phyloP scores from a whole-genome alignment of 2,329 filamentous ascomycete species.

The Didymella arachidicola region DNA sequence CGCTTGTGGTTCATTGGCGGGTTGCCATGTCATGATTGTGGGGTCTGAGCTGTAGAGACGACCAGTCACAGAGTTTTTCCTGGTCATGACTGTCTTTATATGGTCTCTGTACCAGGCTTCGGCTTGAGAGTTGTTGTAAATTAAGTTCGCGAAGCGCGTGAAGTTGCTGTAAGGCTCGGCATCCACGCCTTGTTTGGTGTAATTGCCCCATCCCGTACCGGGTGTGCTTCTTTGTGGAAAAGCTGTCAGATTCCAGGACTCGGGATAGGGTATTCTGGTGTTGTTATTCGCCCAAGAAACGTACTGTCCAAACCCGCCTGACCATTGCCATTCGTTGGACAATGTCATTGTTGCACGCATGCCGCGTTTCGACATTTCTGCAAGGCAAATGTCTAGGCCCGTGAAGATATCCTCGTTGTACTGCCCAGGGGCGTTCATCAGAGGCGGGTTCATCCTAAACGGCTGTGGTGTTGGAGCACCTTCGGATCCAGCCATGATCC shows the following conservation, averaged over 20 bases:
- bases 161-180: constrained; percentile 43
- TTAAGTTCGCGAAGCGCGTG: constrained; percentile 43
- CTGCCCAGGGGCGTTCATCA: constrained; percentile 48
- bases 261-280: constrained; percentile 47
- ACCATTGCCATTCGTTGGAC: constrained; percentile 53
- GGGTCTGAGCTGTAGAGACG: constrained; percentile 45
- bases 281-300: constrained; percentile 51
- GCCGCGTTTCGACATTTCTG: constrained; percentile 51
- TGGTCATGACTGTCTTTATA: constrained; percentile 47
- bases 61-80: constrained; percentile 50
- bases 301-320: constrained; percentile 51
- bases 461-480: constrained; percentile 50
- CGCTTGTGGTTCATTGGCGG: constrained; percentile 52
- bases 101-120: constrained; percentile 51
- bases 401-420: constrained; percentile 52
- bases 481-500: constrained; percentile 53
- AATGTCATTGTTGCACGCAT: constrained; percentile 54
- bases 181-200: constrained; percentile 46
- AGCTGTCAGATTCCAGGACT: constrained; percentile 50
- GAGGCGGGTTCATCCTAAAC: constrained; percentile 51
- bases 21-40: constrained; percentile 54
- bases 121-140: constrained; percentile 47
- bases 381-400: constrained; percentile 50
- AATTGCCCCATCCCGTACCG: constrained; percentile 52
- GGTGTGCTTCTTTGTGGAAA: constrained; percentile 45